Percentiles rank a stretch among this genome's conserved stretches.
Conservation (phyloP, 305 asterid genomes). For the Solanum aculeatissimum region DNA sequence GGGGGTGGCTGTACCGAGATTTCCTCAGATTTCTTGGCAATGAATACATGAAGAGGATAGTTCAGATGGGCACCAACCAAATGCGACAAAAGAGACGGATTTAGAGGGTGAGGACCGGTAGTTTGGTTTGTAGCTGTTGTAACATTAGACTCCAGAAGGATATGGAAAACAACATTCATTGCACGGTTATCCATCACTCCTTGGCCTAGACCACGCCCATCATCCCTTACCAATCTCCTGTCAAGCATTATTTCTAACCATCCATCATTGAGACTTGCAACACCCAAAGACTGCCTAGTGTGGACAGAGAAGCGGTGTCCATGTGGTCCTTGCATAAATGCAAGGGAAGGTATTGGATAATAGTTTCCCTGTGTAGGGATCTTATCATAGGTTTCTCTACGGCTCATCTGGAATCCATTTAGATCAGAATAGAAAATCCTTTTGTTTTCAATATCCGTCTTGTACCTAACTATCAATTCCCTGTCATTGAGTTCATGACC, state of each 20-base stretch:
- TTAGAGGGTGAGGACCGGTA: conserved; percentile 35
- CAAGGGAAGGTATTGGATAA: conserved; percentile 94
- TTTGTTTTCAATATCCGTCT: conserved; percentile 58
- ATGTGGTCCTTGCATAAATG: conserved; percentile 59
- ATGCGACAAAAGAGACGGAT: conserved; percentile 94
- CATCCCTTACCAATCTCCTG: conserved; percentile 70
- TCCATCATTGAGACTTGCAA: conserved; percentile 75
- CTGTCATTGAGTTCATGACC: conserved; percentile 49
- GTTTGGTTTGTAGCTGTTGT: conserved; percentile 34
- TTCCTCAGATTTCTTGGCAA: conserved; percentile 71
- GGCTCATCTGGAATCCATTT: conserved; percentile 93
- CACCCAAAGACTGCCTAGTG: conserved; percentile 81
- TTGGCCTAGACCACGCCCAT: conserved; percentile 96
- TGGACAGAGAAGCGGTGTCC: conserved; percentile 85
- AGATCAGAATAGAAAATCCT: conserved; percentile 77
- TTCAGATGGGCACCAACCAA: conserved; percentile 72
- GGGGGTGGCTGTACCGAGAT: conserved; percentile 95
- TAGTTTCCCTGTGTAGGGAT: conserved; percentile 96
- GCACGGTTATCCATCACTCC: conserved; percentile 93
- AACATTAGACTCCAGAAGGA: conserved; percentile 58
- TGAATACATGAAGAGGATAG: conserved; percentile 62
- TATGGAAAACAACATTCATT: conserved; percentile 74
- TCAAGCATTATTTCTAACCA: conserved; percentile 95
- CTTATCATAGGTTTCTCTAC: conserved; percentile 85
- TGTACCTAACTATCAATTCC: conserved; percentile 71